Conservation (phyloP, 495 filamentous ascomycete species). For the Echria macrotheca region DNA sequence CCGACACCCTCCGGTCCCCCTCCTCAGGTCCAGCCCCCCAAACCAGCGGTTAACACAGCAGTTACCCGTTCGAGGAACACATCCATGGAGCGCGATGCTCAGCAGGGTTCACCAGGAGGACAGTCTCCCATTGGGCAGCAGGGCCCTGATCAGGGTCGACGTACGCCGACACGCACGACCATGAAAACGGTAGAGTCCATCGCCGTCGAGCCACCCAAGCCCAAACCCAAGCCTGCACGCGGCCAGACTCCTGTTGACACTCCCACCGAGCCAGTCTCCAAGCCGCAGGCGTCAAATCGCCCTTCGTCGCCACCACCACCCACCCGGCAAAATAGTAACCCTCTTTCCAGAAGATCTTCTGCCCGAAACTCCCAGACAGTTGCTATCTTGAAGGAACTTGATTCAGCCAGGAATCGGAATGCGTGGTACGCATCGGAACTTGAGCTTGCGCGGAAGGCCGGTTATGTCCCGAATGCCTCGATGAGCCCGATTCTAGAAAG, state of each 20-base stretch:
- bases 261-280: constrained; percentile 39
- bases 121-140: constrained; percentile 55
- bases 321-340: constrained; percentile 46
- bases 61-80: constrained; percentile 31
- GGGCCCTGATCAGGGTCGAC: constrained; percentile 35
- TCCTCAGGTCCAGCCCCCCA: constrained; percentile 79
- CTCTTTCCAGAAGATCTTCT: constrained; percentile 43
- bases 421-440: constrained; percentile 97
- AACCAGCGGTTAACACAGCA: constrained; percentile 42
- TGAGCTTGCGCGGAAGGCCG: constrained; percentile 79
- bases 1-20: constrained; percentile 76
- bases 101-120: constrained; percentile 34
- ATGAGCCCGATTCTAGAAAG: constrained; percentile 72
- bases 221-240: constrained; percentile 32
- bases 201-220: constrained; percentile 25
- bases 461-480: constrained; percentile 70
- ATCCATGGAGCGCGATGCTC: constrained; percentile 37
- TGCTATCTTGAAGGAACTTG: constrained; percentile 72
- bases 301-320: constrained; percentile 50
- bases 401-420: constrained; percentile 74
- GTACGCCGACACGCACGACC: constrained; percentile 50
- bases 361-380: constrained; percentile 54
- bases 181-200: constrained; percentile 27
- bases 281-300: constrained; percentile 34
- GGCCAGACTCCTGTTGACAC: constrained; percentile 48